These are phyloP conservation scores for Amanita muscaria DNA, from an alignment of 768 basidiomycete genomes.

Conservation along the genomic window DNA sequence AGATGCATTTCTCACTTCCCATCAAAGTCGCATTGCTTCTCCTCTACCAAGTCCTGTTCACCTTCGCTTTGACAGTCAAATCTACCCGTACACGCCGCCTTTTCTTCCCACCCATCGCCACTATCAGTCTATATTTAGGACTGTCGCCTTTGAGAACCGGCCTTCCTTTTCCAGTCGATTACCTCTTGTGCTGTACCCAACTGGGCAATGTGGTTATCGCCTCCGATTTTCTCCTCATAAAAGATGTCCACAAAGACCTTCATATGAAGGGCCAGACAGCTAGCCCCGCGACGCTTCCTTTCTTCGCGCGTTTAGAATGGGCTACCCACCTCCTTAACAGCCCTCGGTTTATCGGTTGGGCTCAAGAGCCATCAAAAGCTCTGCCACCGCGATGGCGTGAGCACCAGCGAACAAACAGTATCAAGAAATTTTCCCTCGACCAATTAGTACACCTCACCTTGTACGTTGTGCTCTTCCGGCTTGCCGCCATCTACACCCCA, in stretches of 20 bases:
- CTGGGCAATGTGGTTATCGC: background rate
- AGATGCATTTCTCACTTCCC: background rate
- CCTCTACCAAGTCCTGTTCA: background rate
- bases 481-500: conserved; percentile 12
- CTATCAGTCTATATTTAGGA: background rate
- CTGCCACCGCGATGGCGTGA: conserved; percentile 16
- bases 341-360: conserved; percentile 22
- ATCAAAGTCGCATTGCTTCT: background rate
- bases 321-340: conserved; percentile 14
- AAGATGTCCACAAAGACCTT: conserved; percentile 20
- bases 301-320: conserved; percentile 18
- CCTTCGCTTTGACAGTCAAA: background rate
- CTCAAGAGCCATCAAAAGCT: conserved; percentile 15
- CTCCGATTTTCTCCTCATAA: conserved; percentile 15
- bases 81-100: background rate
- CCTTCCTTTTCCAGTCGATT: background rate
- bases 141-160: background rate
- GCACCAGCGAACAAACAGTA: conserved; percentile 8
- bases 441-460: conserved; percentile 11
- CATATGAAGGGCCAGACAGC: conserved; percentile 11
- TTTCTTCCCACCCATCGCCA: conserved; percentile 1
- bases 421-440: conserved; percentile 14
- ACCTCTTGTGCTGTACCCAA: background rate
- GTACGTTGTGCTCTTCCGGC: conserved; percentile 16
- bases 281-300: conserved; percentile 12